Percentiles rank a stretch among this genome's conserved stretches.
These are phyloP conservation scores for Lepidium aucheri DNA, from an alignment of 345 rosid genomes.

Conservation along the genomic window DNA sequence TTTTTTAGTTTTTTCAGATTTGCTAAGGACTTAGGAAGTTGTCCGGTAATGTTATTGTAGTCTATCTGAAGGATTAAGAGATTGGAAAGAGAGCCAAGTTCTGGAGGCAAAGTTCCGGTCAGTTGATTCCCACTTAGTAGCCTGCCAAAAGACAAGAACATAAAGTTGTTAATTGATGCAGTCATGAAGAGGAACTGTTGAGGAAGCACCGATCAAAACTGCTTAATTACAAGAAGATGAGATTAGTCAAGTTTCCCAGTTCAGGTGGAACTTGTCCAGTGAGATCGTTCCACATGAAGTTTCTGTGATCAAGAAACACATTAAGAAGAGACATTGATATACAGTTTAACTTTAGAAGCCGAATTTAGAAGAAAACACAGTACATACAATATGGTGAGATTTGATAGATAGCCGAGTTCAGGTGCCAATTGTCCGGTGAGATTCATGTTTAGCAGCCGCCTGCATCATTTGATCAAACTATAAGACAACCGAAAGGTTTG, in stretches of 20 bases:
- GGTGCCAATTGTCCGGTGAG: conserved; percentile 32
- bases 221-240: conserved; percentile 37
- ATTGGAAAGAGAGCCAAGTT: conserved; percentile 38
- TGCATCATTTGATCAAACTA: conserved; percentile 3
- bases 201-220: not conserved
- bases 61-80: conserved; percentile 35
- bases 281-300: conserved; percentile 45
- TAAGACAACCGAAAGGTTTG: not conserved
- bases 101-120: conserved; percentile 37
- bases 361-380: not conserved
- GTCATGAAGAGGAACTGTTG: not conserved
- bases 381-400: conserved; percentile 28
- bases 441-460: conserved; percentile 33
- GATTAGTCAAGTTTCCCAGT: conserved; percentile 30
- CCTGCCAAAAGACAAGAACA: conserved; percentile 13
- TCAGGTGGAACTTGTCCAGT: conserved; percentile 39
- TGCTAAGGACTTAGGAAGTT: conserved; percentile 32
- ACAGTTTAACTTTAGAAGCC: not conserved
- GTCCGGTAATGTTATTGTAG: conserved; percentile 30
- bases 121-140: conserved; percentile 42
- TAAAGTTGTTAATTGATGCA: not conserved
- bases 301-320: conserved; percentile 15
- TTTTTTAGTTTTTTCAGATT: conserved; percentile 28
- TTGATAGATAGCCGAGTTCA: conserved; percentile 30
- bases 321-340: not conserved